These are phyloP conservation scores for Millerozyma acaciae DNA, from an alignment of 805 yeast species.

Conservation along the genomic window DNA sequence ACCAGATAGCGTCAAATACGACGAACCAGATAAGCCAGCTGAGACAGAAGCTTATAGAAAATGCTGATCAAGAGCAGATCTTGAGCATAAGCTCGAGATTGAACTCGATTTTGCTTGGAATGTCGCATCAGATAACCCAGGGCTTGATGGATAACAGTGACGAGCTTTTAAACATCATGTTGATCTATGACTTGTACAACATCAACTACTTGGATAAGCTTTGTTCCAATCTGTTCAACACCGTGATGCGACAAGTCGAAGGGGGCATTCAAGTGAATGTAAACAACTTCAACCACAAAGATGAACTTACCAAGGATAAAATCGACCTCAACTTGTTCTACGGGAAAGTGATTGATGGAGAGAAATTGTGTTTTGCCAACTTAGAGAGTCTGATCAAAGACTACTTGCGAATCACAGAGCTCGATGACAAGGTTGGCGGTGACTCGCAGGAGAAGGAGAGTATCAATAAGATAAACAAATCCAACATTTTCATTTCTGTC, in stretches of 20 bases:
- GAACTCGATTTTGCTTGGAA: slow-evolving; percentile 29
- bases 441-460: slow-evolving; percentile 12
- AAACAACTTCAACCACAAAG: slow-evolving; percentile 40
- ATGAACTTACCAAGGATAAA: slow-evolving; percentile 16
- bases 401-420: slow-evolving; percentile 26
- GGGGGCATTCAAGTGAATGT: slow-evolving; percentile 67
- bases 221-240: slow-evolving; percentile 52
- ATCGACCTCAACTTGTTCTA: slow-evolving; percentile 64
- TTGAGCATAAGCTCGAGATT: slow-evolving; percentile 24
- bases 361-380: slow-evolving; percentile 83
- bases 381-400: slow-evolving; percentile 67
- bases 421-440: slow-evolving; percentile 15
- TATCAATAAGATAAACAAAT: slow-evolving; percentile 28
- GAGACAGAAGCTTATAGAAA: slow-evolving; percentile 32
- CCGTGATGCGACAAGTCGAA: slow-evolving; percentile 70
- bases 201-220: slow-evolving; percentile 45
- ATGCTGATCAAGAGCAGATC: slow-evolving; percentile 24
- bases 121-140: slow-evolving; percentile 41
- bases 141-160: slow-evolving; percentile 58
- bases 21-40: slow-evolving; percentile 39
- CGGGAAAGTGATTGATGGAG: slow-evolving; percentile 80
- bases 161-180: slow-evolving; percentile 36
- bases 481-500: slow-evolving; percentile 68
- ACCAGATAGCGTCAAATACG: slow-evolving; percentile 45
- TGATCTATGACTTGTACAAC: slow-evolving; percentile 64